Percentiles rank a stretch among this genome's conserved stretches.
phyloP scores from a whole-genome alignment of 495 filamentous ascomycete species.

The Penicillium cosmopolitanum region DNA sequence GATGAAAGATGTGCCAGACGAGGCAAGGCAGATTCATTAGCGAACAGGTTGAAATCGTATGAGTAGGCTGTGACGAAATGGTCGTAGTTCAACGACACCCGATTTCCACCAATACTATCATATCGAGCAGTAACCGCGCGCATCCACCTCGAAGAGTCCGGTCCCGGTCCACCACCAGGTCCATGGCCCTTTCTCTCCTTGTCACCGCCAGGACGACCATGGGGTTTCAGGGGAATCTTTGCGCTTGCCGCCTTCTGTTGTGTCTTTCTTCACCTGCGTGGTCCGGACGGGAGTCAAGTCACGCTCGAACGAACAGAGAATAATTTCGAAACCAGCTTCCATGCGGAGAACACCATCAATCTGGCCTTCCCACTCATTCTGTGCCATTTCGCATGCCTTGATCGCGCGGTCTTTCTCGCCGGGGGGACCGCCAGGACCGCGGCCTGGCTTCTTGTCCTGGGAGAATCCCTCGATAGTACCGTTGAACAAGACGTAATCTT shows the following conservation, averaged over 20 bases:
- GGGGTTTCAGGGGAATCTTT: not conserved
- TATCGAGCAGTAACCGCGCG: conserved; percentile 59
- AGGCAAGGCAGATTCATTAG: conserved; percentile 40
- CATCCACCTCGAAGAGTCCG: conserved; percentile 27
- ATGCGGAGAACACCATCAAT: conserved; percentile 67
- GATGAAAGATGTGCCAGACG: conserved; percentile 44
- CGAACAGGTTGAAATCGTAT: conserved; percentile 58
- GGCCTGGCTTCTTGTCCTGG: conserved; percentile 30
- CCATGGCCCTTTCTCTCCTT: conserved; percentile 17
- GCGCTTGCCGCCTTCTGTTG: not conserved
- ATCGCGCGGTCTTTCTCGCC: conserved; percentile 51
- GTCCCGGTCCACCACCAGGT: conserved; percentile 12
- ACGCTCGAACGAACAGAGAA: conserved; percentile 64
- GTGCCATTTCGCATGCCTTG: conserved; percentile 52
- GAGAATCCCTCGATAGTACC: conserved; percentile 18
- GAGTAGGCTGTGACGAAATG: conserved; percentile 62
- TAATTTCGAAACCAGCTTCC: conserved; percentile 72
- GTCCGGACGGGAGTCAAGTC: conserved; percentile 37
- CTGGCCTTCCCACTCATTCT: conserved; percentile 47
- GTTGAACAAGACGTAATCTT: conserved; percentile 56
- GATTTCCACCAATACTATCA: conserved; percentile 55
- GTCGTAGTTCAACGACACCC: conserved; percentile 62
- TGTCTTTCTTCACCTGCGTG: conserved; percentile 29
- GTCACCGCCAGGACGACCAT: conserved; percentile 15
- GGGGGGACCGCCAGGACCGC: conserved; percentile 2